Conservation (phyloP, 2,329 filamentous ascomycete genomes). For the Magnaporthales sp. region DNA sequence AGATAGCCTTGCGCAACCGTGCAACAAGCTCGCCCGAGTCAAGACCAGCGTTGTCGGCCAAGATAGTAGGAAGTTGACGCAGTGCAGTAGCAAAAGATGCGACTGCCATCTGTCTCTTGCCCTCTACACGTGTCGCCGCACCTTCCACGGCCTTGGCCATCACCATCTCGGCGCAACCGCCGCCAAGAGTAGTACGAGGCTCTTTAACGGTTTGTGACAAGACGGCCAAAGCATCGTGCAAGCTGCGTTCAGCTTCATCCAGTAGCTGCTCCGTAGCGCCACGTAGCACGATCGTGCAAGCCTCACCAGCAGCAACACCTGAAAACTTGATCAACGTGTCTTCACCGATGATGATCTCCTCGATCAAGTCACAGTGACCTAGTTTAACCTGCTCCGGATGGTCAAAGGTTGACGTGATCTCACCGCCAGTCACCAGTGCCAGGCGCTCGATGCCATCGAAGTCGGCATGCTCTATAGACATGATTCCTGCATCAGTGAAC, state of each 20-base stretch:
- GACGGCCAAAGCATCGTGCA: conserved; percentile 93
- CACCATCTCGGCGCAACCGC: conserved; percentile 95
- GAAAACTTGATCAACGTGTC: conserved; percentile 97
- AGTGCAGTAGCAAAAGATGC: conserved; percentile 82
- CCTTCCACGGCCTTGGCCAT: conserved; percentile 98
- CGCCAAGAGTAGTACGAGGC: conserved; percentile 86
- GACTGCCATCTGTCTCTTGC: conserved; percentile 93
- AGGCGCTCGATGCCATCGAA: conserved; percentile 96
- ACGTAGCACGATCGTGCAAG: conserved; percentile 93
- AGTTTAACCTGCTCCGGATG: conserved; percentile 96
- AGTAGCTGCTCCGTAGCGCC: conserved; percentile 95
- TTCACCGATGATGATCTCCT: conserved; percentile 97
- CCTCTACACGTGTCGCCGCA: conserved; percentile 85
- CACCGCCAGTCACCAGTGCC: conserved; percentile 89
- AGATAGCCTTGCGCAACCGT: conserved; percentile 84
- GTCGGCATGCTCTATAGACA: conserved; percentile 97
- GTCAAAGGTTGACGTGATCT: conserved; percentile 96
- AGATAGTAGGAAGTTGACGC: conserved; percentile 87
- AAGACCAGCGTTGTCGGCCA: conserved; percentile 94
- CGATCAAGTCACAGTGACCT: conserved; percentile 88
- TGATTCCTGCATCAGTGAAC: conserved; percentile 94
- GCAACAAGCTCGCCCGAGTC: conserved; percentile 93
- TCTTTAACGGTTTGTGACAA: conserved; percentile 94
- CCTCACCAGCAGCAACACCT: conserved; percentile 84
- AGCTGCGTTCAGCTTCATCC: conserved; percentile 89